phyloP scores from a whole-genome alignment of 1,284 basidiomycete genomes.

The Fomitopsis palustris region DNA sequence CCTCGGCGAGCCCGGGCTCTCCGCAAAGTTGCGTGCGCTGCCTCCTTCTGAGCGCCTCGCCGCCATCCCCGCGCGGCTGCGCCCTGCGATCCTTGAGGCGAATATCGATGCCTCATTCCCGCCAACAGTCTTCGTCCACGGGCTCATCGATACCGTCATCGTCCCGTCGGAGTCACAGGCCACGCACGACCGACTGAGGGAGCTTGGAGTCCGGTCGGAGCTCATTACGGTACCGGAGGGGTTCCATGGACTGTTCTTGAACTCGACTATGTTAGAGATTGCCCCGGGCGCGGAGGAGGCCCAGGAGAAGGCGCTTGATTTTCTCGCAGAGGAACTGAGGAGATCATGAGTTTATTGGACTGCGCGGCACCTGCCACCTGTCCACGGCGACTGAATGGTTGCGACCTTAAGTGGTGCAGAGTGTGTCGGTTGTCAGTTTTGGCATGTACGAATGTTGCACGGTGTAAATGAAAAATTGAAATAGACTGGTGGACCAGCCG shows the following conservation, averaged over 20 bases:
- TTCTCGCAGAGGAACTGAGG: background rate
- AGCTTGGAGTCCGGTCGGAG: background rate
- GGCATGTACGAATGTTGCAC: no score
- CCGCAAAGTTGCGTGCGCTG: background rate
- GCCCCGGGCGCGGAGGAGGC: background rate
- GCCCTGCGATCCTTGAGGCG: background rate
- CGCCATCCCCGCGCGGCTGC: background rate
- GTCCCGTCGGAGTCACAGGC: background rate
- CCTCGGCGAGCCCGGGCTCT: background rate
- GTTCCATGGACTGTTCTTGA: background rate
- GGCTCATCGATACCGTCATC: background rate
- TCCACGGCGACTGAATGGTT: background rate
- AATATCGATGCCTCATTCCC: background rate
- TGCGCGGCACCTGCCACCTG: background rate
- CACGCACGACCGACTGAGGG: background rate
- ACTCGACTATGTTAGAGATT: background rate
- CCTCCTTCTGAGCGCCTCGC: background rate
- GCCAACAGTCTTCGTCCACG: background rate
- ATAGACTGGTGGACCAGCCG: no score
- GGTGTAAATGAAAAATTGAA: no score
- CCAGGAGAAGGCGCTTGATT: background rate
- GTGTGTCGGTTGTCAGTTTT: no score
- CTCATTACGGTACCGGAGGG: background rate
- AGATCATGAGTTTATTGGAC: background rate
- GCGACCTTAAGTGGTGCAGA: no score